Evolutionary conservation across 192 early-diverging fungal genomes (phyloP).

Genomic region (Podochytrium sp.): DNA sequence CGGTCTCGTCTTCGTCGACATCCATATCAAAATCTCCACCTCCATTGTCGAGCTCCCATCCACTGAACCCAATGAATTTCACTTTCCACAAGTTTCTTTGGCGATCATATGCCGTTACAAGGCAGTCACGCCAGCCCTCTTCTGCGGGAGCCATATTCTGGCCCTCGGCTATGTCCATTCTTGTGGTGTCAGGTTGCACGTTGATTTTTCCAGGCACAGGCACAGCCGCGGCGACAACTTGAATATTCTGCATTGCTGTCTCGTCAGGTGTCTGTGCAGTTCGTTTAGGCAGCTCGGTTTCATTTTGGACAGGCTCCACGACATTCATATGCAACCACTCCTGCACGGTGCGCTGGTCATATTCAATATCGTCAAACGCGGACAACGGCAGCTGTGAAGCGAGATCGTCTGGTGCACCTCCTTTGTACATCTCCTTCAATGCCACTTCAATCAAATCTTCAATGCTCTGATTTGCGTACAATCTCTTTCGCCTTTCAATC

Average conservation of each 20-base stretch:
- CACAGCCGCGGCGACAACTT: conserved; percentile 35
- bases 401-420: neutral
- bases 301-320: neutral
- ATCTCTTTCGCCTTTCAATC: conserved; percentile 57
- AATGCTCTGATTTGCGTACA: conserved; percentile 48
- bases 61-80: conserved; percentile 43
- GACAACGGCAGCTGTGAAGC: conserved; percentile 40
- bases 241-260: neutral
- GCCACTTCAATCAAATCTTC: conserved; percentile 10
- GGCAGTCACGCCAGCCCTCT: conserved; percentile 47
- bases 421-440: neutral
- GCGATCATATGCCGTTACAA: conserved; percentile 50
- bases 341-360: conserved; percentile 44
- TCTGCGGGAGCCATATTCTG: neutral
- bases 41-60: conserved; percentile 48
- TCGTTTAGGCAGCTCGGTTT: too few species aligned
- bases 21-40: conserved; percentile 9
- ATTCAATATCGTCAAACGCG: conserved; percentile 55
- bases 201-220: conserved; percentile 46
- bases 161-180: too few species aligned
- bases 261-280: too few species aligned
- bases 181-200: too few species aligned
- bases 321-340: conserved; percentile 58
- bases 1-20: conserved; percentile 35
- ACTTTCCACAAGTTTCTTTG: conserved; percentile 47